These are phyloP conservation scores for Tripterygium wilfordii DNA, from an alignment of 177 flowering plant species.

Conservation along the genomic window DNA sequence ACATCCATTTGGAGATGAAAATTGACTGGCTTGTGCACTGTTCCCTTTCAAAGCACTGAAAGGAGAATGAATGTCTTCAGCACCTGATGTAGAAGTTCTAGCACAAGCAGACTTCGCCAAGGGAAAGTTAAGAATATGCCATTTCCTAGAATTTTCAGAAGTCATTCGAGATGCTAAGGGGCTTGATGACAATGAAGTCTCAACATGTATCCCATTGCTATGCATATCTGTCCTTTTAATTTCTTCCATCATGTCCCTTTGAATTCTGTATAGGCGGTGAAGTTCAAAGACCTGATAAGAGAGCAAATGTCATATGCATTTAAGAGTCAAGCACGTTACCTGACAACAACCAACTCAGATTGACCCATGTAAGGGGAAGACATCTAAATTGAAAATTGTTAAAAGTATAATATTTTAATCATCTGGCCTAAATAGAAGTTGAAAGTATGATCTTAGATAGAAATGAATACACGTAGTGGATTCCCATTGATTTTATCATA, in stretches of 20 bases:
- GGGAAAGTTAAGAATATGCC: constrained; percentile 41
- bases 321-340: constrained; percentile 2
- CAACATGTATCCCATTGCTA: constrained; percentile 25
- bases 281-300: constrained; percentile 66
- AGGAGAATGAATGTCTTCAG: constrained; percentile 39
- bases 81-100: constrained; percentile 40
- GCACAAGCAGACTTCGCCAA: constrained; percentile 26
- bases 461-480: too few relatives aligned
- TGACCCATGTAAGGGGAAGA: not conserved
- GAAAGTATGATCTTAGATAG: too few relatives aligned
- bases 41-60: constrained; percentile 38
- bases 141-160: constrained; percentile 38
- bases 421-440: not conserved
- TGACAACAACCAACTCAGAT: too few relatives aligned
- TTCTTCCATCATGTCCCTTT: constrained; percentile 82
- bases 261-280: constrained; percentile 80
- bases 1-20: constrained; percentile 35
- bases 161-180: constrained; percentile 46
- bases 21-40: constrained; percentile 21
- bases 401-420: too few relatives aligned
- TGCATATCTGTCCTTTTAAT: constrained; percentile 42
- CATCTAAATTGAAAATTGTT: too few relatives aligned
- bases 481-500: too few relatives aligned
- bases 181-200: constrained; percentile 46
- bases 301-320: not conserved